Base-by-base conservation (phyloP, 2,329 filamentous ascomycete genomes). In the Setomelanomma holmii region DNA sequence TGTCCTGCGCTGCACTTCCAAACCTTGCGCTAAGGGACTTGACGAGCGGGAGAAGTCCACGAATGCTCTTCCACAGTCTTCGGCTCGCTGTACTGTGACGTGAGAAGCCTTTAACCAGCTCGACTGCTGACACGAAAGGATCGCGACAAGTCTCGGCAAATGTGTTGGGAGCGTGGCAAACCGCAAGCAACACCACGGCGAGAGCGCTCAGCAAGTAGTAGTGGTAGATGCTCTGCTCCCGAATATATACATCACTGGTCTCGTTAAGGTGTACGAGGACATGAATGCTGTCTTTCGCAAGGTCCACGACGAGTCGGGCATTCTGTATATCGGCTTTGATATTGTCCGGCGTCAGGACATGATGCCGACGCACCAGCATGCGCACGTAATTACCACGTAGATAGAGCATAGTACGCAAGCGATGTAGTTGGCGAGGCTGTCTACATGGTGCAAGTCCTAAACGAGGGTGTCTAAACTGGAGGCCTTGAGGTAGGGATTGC, bases 31-130 rank as follows among this genome's bases (percentile, higher is more conserved):
- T 49, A 7, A 64, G 38, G 1, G 61, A 61, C 19, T 52, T 56
- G 1, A 64, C 40, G 7, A 58, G 49, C 2, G 61, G 61, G n/a
- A 64, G 16, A 4, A 64, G 43, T 12, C 60, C 60, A 3, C 56
- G 55, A 33, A 64, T 53, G 34, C 55, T 64, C 40, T 58, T 61
- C 61, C 61, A 64, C 14, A 64, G 49, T 17, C 60, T 56, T 10
- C 51, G 55, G 49, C 60, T 63, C 16, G 61, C 59, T 1, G 49
- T 59, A 10, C 60, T 53, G 19, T 60, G 51, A 10, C 47, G 51
- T 16, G 61, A 63, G 16, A 64, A 61, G 4, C 60, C 55, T 38
- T 61, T 64, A 5, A 64, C 57, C 16, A 64, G 51, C 30, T 63
- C 57, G 0, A 63, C 55, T 7, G 57, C 60, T 2, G 60, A 51